Evolutionary conservation across 2,329 filamentous ascomycete genomes (phyloP), one percentile per base, ranked within the genome.

Genomic region (Epichloe aotearoae): DNA sequence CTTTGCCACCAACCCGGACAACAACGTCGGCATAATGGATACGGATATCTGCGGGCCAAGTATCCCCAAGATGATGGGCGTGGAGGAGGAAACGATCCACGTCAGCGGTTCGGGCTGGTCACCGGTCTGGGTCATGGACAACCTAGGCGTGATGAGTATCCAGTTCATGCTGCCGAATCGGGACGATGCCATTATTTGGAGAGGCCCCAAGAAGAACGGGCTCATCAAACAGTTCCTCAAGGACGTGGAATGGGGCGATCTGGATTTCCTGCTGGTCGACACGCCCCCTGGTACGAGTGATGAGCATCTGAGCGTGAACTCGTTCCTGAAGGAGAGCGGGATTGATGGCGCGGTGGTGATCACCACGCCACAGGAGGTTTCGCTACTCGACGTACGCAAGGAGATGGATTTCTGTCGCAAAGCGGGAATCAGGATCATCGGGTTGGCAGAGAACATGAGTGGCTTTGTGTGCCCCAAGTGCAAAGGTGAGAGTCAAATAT

Each of bases 11-110:
- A 88, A 94, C 65, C 81, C 84, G 0, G 80, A 84, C 44, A 84
- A 74, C 51, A 88, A 81, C 1, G 87, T 98, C 30, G 93, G 91
- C 19, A 84, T 98, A 59, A 96, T 97, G 88, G 93, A 98, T 68
- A 94, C 93, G 6, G 93, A 98, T 67, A 95, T 98, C 55, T 96
- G 89, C 69, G 93, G 93, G 0, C 93, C 93, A 1, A 88, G 83
- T 56, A 96, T 98, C 61, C 93, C 93, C 19, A 96, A 96, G 72
- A 97, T 98, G 91, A 90, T 98, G 83, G 93, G 93, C 36, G 91
- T 96, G 1, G 90, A 96, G 67, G 73, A 81, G 26, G 91, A 98
- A 70, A 95, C 86, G 1, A 93, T 98, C 49, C 93, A 98, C 65
- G 82, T 95, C 49, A 93, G 84, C 63, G 84, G 80, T 49, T 80